A percentile compares a stretch with the other conserved stretches of the same genome.
phyloP scores from a whole-genome alignment of 305 asterid genomes.

The Solanum hybrid region DNA sequence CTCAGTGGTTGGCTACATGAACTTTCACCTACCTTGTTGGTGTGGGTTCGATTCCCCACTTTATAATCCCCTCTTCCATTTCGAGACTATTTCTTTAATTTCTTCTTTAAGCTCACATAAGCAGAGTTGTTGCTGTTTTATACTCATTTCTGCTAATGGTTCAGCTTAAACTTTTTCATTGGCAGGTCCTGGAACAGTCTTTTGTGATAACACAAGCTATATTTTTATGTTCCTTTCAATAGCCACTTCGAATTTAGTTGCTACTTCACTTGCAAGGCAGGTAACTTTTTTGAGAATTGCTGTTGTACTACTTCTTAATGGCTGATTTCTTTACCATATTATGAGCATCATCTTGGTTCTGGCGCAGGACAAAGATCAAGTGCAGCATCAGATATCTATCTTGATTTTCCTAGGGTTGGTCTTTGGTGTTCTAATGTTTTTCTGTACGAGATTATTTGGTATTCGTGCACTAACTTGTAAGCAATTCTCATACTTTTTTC shows the following conservation, averaged over 20 bases:
- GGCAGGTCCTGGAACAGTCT: slow-evolving; percentile 92
- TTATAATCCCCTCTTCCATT: background rate
- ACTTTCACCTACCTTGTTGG: background rate
- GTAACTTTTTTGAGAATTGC: slow-evolving; percentile 20
- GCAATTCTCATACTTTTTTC: background rate
- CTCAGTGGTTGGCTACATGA: background rate
- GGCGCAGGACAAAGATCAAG: slow-evolving; percentile 67
- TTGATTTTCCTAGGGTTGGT: slow-evolving; percentile 75
- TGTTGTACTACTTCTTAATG: background rate
- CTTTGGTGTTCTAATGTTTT: slow-evolving; percentile 66
- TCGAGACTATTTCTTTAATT: background rate
- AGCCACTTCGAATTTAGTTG: slow-evolving; percentile 93
- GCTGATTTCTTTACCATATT: background rate
- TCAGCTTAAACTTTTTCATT: slow-evolving; percentile 4
- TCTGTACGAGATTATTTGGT: slow-evolving; percentile 69
- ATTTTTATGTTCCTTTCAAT: slow-evolving; percentile 90
- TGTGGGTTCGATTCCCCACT: background rate
- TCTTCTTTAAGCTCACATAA: background rate
- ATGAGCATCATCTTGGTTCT: background rate
- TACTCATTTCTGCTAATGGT: background rate
- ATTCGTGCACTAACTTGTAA: slow-evolving; percentile 69
- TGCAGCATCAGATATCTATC: slow-evolving; percentile 88
- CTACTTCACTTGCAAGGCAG: slow-evolving; percentile 78
- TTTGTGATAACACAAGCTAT: slow-evolving; percentile 71
- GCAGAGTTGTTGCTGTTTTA: background rate